phyloP scores from a whole-genome alignment of 116 monocot genomes.

The Papilionanthe hybrid region DNA sequence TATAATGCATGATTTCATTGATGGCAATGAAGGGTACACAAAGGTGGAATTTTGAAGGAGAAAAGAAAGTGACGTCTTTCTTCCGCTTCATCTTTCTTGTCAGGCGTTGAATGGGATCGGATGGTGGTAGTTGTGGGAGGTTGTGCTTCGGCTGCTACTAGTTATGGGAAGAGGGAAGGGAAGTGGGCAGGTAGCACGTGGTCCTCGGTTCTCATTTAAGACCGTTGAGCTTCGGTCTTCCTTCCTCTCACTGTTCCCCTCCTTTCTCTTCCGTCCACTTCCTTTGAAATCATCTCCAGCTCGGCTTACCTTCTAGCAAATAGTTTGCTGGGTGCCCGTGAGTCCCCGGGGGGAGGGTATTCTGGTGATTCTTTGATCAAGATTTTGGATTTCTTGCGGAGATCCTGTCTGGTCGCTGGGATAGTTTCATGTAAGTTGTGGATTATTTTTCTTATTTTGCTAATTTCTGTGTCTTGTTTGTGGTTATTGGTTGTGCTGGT shows the following conservation, averaged over 20 bases:
- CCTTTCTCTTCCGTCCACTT: neutral
- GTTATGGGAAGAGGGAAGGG: constrained; percentile 10
- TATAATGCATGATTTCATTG: neutral
- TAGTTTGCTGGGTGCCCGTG: neutral
- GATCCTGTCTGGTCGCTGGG: constrained; percentile 4
- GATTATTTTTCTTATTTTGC: neutral
- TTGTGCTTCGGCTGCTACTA: neutral
- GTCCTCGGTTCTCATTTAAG: constrained; percentile 35
- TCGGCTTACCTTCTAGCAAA: neutral
- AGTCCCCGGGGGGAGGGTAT: neutral
- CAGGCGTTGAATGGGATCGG: constrained; percentile 11
- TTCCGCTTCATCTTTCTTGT: constrained; percentile 1
- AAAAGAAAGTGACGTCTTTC: neutral
- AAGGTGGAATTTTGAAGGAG: neutral
- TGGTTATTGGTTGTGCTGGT: neutral
- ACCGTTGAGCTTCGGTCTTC: constrained; percentile 6
- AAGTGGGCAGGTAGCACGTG: constrained; percentile 48
- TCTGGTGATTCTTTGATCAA: constrained; percentile 10
- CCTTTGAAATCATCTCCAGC: neutral
- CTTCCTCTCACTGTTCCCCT: neutral
- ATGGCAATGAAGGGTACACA: neutral
- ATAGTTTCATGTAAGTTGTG: constrained; percentile 1
- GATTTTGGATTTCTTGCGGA: constrained; percentile 3
- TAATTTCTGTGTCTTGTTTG: neutral
- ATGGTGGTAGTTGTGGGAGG: constrained; percentile 3